Evolutionary conservation across 257 asterid species (phyloP), one percentile per base, ranked within the genome.

Genomic region (Gardenia jasminoides): DNA sequence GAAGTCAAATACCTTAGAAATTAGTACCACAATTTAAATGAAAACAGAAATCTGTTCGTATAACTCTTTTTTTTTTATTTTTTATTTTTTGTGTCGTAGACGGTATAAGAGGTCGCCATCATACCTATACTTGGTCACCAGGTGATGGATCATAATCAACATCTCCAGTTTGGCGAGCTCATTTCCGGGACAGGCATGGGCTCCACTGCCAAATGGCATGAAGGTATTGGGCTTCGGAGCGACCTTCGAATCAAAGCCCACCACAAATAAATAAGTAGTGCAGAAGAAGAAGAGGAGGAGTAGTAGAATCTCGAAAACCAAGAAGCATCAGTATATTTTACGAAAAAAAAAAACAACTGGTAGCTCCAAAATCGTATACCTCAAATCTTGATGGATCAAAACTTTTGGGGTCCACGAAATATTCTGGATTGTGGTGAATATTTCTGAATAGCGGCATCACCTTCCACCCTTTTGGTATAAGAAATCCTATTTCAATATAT

Each of bases 401-500:
- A 33, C 65, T 90, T 78, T 88, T 89, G 75, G 99, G 98, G 43
- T 93, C 88, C 68, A n/a, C 82, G 76, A 90, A 94, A 88, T 84
- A 88, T 75, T 91, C 94, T 30, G 97, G 94, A 85, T 91, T 93
- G 82, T 93, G 97, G 82, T 94, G 99, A 85, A 94, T 94, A 80
- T 90, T 94, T 85, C 98, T 88, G 86, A 94, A 93, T 59, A 94
- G 76, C 11, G 99, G 99, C 97, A 94, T 89, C 36, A 94, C 98
- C 85, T 94, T 94, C 99, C 99, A 94, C 1, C 99, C 99, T 82
- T 93, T 93, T 61, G 98, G 99, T 78, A 94, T 93, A 28, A 90
- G 85, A 83, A 90, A 89, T 50, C 98, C 99, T 94, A 90, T 73
- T 74, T 62, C 52, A 67, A 54, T 76, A n/a, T n/a, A n/a, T n/a